Base-by-base conservation (phyloP, 257 asterid genomes). In the Echium plantagineum region DNA sequence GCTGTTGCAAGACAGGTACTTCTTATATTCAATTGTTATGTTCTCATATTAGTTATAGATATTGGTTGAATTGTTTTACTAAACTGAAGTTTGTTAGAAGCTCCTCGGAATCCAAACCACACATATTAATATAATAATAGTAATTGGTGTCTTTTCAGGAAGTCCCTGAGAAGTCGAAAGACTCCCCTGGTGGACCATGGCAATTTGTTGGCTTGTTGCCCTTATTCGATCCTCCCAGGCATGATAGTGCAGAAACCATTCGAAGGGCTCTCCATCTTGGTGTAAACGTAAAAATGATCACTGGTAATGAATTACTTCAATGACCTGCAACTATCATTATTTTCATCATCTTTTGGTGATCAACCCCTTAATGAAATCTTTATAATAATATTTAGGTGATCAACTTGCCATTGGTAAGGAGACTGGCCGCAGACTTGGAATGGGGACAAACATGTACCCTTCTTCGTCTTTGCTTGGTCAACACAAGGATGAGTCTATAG, bases 401-500 rank as follows among this genome's bases (percentile, higher is more conserved):
- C 98, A 91, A 78, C 94, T 91, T 76, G 98, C 98, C 52, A 91
- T 91, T 54, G 98, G 70, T 38, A 91, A 91, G 86, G 98, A 91
- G 72, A 91, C 98, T 21, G 97, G 98, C 2, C 95, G 98, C 26
- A 82, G 98, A 70, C 94, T 91, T 69, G 98, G 98, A 55, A 91
- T 91, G 98, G 98, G 98, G 67, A 83, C 85, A 55, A 91, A 91
- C 47, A 91, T 91, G 98, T 91, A 91, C 68, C 98, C 96, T 10
- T 91, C 98, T 20, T 77, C 98, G 58, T 80, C 98, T 69, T 73
- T 91, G 61, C 95, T 91, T 52, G 98, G 98, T 47, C 78, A 88
- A 46, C 89, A 88, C 93, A 91, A 85, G 81, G 97, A 91, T 22
- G 91, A 83, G 72, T 76, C 96, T 31, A 91, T 85, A 15, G 96